A percentile compares a stretch with the other conserved stretches of the same genome.
Evolutionary conservation across 495 filamentous ascomycete genomes (phyloP).

Genomic region (Aspergillus biplanus): DNA sequence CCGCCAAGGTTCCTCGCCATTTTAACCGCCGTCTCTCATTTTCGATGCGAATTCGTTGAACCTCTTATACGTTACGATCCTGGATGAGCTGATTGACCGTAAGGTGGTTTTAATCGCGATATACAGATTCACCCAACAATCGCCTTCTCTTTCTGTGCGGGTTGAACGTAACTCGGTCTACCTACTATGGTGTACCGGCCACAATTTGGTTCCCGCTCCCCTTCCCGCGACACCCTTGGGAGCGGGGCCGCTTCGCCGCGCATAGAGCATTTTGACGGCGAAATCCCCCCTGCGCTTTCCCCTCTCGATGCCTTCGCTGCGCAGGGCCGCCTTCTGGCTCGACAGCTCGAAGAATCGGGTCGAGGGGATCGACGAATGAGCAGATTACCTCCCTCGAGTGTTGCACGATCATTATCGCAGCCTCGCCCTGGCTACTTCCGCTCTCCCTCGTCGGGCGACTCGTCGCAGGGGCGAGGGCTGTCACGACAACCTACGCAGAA

Average conservation of each 20-base stretch:
- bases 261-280: conserved; percentile 75
- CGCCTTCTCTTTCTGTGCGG: conserved; percentile 6
- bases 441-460: conserved; percentile 49
- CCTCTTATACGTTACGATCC: conserved; percentile 12
- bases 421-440: conserved; percentile 75
- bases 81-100: conserved; percentile 15
- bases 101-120: conserved; percentile 5
- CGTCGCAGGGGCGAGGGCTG: conserved; percentile 28
- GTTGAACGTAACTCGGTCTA: conserved; percentile 10
- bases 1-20: conserved; percentile 2
- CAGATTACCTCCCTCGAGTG: conserved; percentile 78
- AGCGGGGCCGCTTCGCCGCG: conserved; percentile 66
- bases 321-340: conserved; percentile 85
- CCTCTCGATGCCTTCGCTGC: conserved; percentile 93
- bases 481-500: conserved; percentile 45
- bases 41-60: conserved; percentile 26
- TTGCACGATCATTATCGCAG: conserved; percentile 72
- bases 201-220: conserved; percentile 64
- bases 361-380: conserved; percentile 75
- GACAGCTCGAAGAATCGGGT: conserved; percentile 77
- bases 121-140: conserved; percentile 2
- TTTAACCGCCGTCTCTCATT: conserved; percentile 14
- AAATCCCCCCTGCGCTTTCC: conserved; percentile 87
- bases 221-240: conserved; percentile 60
- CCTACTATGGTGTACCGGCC: conserved; percentile 58